A percentile compares a stretch with the other conserved stretches of the same genome.
Evolutionary conservation across 1,284 basidiomycete genomes (phyloP).

Genomic region (Flammula alnicola): DNA sequence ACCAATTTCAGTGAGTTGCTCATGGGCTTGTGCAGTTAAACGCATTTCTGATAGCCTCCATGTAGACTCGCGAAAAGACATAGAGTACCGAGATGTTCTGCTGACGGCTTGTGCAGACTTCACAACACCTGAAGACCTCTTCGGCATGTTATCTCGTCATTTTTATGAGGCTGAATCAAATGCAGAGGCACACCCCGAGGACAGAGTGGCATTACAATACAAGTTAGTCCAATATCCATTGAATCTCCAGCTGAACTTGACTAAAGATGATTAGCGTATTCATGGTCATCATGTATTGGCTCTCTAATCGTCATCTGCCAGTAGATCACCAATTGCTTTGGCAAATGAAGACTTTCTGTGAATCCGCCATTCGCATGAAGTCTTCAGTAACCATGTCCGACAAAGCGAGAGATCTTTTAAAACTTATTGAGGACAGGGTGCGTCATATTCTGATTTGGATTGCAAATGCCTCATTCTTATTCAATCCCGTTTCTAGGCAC

Average conservation of each 20-base stretch:
- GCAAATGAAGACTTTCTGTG: slow-evolving; percentile 41
- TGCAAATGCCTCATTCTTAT: not conserved
- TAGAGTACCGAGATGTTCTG: slow-evolving; percentile 42
- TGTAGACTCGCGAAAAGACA: slow-evolving; percentile 35
- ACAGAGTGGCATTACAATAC: slow-evolving; percentile 35
- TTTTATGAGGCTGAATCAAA: slow-evolving; percentile 39
- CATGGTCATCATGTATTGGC: slow-evolving; percentile 42
- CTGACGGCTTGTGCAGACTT: slow-evolving; percentile 45
- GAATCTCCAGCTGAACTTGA: not conserved
- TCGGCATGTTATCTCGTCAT: slow-evolving; percentile 36
- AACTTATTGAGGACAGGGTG: slow-evolving; percentile 29
- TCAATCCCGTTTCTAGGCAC: slow-evolving; percentile 13
- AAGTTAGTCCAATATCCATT: slow-evolving; percentile 31
- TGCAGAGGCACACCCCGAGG: slow-evolving; percentile 25
- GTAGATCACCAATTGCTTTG: slow-evolving; percentile 36
- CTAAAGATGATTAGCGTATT: slow-evolving; percentile 35
- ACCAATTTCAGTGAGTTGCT: slow-evolving; percentile 35
- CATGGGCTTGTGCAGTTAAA: not conserved
- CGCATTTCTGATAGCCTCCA: not conserved
- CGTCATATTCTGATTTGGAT: not conserved
- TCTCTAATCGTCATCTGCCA: slow-evolving; percentile 33
- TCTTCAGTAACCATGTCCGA: slow-evolving; percentile 36
- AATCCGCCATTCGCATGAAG: slow-evolving; percentile 31
- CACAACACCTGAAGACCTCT: slow-evolving; percentile 42
- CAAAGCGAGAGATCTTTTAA: slow-evolving; percentile 35